Evolutionary conservation across 106 monocot genomes (phyloP), one percentile per base, ranked within the genome.

Genomic region (Apostasia ramifera): DNA sequence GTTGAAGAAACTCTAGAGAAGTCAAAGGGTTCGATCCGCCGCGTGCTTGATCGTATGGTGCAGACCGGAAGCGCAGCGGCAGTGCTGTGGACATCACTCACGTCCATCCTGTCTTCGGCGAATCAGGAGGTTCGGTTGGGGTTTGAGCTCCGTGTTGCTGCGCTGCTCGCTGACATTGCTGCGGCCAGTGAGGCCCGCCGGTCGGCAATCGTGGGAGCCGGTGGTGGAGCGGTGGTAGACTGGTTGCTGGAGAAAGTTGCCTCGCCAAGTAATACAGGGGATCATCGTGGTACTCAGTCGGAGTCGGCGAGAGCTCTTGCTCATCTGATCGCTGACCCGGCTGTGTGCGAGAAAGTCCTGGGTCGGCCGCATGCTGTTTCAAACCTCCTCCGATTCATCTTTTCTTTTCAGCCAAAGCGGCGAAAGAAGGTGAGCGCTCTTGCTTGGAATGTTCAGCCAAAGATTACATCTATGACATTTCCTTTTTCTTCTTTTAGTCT

Each of bases 231-330:
- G 3, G 98, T 98, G 11, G 87, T 98, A 58, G 98, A 98, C 61
- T 98, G 98, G 98, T 48, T 98, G 79, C 68, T 98, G 66, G 93
- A 98, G 71, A 93, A 68, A 11, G 85, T 88, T 44, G 83, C 85
- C 11, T 44, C 59, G 10, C 26, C 68, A 1, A 51, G 79, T 47
- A 79, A 69, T 14, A 75, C 76, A 0, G 80, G 75, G 60, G 88
- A 82, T 39, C 40, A 71, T 3, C 37, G 63, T 6, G 87, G 90
- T 68, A 85, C 83, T 39, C 89, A 90, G 77, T 84, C 90, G 55
- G 98, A 98, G 83, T 77, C 98, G 0, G 98, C 93, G 59, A 85
- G 98, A 81, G 98, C 98, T 6, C 83, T 98, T 5, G 93, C 98
- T 3, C 78, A 85, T 57, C 61, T 98, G 68, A 66, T 98, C 43